phyloP scores from a whole-genome alignment of 164 flowering plant species.

The Annona cherimola region DNA sequence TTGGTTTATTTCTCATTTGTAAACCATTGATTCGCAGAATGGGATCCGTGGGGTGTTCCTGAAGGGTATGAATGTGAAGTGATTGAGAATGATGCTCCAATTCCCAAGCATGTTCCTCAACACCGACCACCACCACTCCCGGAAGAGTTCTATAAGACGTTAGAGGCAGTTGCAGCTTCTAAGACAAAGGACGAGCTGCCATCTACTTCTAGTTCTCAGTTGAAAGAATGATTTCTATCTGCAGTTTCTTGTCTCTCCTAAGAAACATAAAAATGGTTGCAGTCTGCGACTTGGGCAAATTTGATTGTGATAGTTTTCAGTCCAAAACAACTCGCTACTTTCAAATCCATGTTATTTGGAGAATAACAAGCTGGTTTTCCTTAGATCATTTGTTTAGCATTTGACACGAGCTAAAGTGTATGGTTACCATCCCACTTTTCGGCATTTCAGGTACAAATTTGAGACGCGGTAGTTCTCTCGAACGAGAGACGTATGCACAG shows the following conservation, averaged over 20 bases:
- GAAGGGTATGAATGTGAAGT: slow-evolving; percentile 81
- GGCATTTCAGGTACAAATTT: no score
- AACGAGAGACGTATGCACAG: no score
- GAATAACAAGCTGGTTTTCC: neutral
- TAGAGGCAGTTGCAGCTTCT: slow-evolving; percentile 32
- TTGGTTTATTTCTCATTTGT: neutral
- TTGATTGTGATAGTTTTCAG: neutral
- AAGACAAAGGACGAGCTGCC: slow-evolving; percentile 9
- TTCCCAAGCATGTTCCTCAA: slow-evolving; percentile 81
- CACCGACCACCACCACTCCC: slow-evolving; percentile 91
- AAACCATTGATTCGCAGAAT: slow-evolving; percentile 44
- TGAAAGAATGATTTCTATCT: neutral
- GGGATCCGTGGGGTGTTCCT: slow-evolving; percentile 97
- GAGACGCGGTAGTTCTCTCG: no score
- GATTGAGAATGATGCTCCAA: slow-evolving; percentile 83
- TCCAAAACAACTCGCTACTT: neutral
- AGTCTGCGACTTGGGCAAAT: neutral
- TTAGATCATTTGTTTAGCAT: neutral
- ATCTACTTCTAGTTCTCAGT: neutral
- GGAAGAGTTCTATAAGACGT: slow-evolving; percentile 75
- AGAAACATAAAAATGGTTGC: neutral
- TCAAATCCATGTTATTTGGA: neutral
- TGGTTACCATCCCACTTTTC: neutral
- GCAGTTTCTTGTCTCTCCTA: neutral
- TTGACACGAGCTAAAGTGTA: neutral